phyloP scores from a whole-genome alignment of 2,329 filamentous ascomycete species.

The Fusarium solani-melongenae region DNA sequence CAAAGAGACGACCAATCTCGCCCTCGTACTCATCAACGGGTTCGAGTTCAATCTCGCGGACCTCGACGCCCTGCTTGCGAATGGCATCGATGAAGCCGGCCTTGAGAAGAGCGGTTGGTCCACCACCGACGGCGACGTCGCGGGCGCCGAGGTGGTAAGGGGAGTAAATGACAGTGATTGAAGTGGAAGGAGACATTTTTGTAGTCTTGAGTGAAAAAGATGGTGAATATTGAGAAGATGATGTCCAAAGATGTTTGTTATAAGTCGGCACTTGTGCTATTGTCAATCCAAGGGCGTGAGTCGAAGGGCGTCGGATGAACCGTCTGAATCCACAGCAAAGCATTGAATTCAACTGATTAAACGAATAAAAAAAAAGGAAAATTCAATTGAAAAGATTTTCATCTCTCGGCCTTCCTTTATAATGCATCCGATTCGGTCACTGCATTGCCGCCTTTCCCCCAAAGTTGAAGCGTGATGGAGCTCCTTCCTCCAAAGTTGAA shows the following conservation, averaged over 20 bases:
- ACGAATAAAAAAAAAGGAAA: background rate
- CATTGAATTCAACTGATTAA: background rate
- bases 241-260: background rate
- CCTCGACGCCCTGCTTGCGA: constrained; percentile 32
- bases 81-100: constrained; percentile 45
- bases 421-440: background rate
- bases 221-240: background rate
- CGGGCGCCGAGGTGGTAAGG: constrained; percentile 54
- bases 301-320: background rate
- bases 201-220: background rate
- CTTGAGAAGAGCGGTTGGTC: constrained; percentile 47
- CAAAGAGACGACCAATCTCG: constrained; percentile 53
- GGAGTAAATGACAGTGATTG: constrained; percentile 50
- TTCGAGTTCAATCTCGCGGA: constrained; percentile 40
- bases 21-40: constrained; percentile 51
- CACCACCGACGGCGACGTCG: constrained; percentile 51
- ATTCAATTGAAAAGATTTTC: background rate
- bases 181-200: constrained; percentile 23
- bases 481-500: constrained; percentile 12
- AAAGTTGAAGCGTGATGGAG: constrained; percentile 5
- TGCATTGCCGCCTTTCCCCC: background rate
- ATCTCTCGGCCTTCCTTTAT: background rate
- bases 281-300: background rate
- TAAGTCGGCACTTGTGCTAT: background rate
- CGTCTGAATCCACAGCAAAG: background rate